Base-by-base conservation (phyloP, 192 early-diverging fungal species). In the Rhizoclosmatium globosum region DNA sequence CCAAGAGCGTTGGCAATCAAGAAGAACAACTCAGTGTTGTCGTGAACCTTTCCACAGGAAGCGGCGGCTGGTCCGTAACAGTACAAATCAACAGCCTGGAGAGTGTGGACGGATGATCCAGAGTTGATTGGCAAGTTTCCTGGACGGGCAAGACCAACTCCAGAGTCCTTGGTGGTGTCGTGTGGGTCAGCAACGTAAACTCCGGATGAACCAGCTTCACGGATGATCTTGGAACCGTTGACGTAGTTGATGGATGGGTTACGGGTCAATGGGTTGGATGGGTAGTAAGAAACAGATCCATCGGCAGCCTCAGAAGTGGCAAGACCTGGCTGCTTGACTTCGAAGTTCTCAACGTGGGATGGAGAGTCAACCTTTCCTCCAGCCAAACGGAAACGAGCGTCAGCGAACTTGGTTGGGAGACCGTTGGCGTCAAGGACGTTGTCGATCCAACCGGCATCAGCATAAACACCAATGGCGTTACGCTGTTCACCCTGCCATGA, bases 21-120 rank as follows among this genome's bases (percentile, higher is more conserved):
- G 57, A 83, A 83, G 83, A 84, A 84, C 56, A 84, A 31, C 64
- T 84, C 83, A 48, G 83, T 84, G 83, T 84, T 84, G 74, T 84
- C 83, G 69, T 80, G 74, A 44, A 71, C 61, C 4, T 43, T 3
- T 1, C 47, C 65, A 69, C 82, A 83, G 6, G 39, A 42, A 53
- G 57, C 17, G 53, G 48, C 46, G 7, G 42, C 77, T 43, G 83
- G 83, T 21, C 80, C 80, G 58, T 48, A 60, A 77, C 83, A 84
- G 77, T 84, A 80, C n/a, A 84, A 23, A 66, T 79, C 83, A 68
- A 84, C 83, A 58, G 83, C 80, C 69, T 84, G 83, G 70, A 84
- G 81, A 9, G 83, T 75, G 83, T 84, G 83, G 48, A 80, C 76
- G 31, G 81, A 65, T 0, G 45, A 31, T 15, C 47, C 11, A n/a